phyloP scores from a whole-genome alignment of 306 rosid species.

The Pachyrhizus erosus region DNA sequence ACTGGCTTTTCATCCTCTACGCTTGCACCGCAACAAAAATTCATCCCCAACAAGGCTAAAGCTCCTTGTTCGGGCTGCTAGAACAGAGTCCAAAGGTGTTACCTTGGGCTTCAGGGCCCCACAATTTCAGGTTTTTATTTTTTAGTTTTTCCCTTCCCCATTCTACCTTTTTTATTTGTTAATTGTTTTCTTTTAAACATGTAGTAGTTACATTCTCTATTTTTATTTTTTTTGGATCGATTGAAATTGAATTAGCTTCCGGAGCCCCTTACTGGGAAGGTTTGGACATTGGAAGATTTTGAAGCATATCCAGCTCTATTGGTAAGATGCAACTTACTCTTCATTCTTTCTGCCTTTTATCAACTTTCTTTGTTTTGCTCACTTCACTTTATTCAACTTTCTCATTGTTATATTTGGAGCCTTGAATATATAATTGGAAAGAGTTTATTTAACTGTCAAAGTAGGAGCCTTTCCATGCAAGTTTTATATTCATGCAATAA shows the following conservation, averaged over 20 bases:
- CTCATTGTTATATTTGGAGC: neutral
- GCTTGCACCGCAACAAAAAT: slow-evolving; percentile 40
- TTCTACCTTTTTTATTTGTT: neutral
- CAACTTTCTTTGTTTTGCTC: slow-evolving; percentile 5
- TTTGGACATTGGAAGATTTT: slow-evolving; percentile 86
- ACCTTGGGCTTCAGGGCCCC: slow-evolving; percentile 86
- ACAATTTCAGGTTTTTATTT: slow-evolving; percentile 74
- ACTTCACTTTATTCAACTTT: slow-evolving; percentile 6
- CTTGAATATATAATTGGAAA: neutral
- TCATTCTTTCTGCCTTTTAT: neutral
- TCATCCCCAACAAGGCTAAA: slow-evolving; percentile 45
- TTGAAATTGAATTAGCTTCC: slow-evolving; percentile 66
- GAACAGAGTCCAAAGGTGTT: slow-evolving; percentile 67
- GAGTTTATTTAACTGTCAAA: neutral
- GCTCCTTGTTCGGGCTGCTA: slow-evolving; percentile 64
- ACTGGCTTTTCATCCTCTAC: slow-evolving; percentile 50
- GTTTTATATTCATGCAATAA: slow-evolving; percentile 3
- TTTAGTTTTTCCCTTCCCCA: neutral
- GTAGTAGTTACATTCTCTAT: neutral
- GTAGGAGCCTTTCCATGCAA: slow-evolving; percentile 6
- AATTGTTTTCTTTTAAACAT: neutral
- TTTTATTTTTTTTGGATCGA: slow-evolving; percentile 15
- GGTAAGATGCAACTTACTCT: slow-evolving; percentile 51
- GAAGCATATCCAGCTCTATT: slow-evolving; percentile 89
- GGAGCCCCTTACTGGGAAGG: slow-evolving; percentile 90